phyloP scores from a whole-genome alignment of 2,329 filamentous ascomycete genomes.

The Metarhizium rileyi region DNA sequence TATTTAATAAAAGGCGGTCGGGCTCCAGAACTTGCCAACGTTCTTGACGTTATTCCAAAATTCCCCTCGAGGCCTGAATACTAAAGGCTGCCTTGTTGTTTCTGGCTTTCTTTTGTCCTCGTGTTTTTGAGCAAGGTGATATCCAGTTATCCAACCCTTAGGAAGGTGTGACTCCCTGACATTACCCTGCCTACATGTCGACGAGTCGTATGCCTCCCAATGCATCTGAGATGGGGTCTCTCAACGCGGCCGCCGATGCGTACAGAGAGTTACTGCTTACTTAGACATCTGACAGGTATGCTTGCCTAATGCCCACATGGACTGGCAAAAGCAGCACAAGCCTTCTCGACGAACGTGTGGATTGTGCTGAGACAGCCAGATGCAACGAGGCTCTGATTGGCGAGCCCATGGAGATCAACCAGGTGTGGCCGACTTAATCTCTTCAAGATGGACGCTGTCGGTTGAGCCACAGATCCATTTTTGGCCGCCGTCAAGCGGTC shows the following conservation, averaged over 20 bases:
- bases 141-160: background rate
- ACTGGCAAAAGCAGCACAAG: background rate
- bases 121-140: background rate
- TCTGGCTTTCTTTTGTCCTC: background rate
- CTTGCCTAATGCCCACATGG: background rate
- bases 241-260: background rate
- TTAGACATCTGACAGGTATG: no score
- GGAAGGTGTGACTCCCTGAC: background rate
- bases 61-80: background rate
- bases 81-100: background rate
- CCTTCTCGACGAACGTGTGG: slow-evolving; percentile 1
- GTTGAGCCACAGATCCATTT: background rate
- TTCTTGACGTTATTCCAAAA: background rate
- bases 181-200: background rate
- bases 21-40: background rate
- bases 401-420: background rate
- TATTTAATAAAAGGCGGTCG: slow-evolving; percentile 8
- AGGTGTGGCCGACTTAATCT: background rate
- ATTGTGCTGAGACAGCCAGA: background rate
- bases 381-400: background rate
- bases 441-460: background rate
- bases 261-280: background rate
- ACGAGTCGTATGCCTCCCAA: background rate
- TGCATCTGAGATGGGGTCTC: background rate
- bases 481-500: background rate